A percentile compares a stretch with the other conserved stretches of the same genome.
These are phyloP conservation scores for Vigna angularis DNA, from an alignment of 306 rosid genomes.

Conservation along the genomic window DNA sequence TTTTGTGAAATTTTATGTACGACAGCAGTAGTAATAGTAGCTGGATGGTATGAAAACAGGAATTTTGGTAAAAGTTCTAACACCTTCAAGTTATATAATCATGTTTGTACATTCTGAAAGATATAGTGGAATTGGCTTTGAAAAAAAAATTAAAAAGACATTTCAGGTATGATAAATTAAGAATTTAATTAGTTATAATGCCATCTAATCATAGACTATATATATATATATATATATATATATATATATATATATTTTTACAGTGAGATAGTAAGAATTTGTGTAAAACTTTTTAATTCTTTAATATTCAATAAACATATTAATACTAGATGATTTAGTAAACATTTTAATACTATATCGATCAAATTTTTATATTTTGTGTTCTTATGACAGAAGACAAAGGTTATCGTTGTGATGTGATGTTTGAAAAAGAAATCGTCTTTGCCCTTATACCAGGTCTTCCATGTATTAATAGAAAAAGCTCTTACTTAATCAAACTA, in stretches of 20 bases:
- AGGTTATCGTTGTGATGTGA: neutral
- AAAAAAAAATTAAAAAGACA: neutral
- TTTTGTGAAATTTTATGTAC: neutral
- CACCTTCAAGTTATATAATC: too few relatives aligned
- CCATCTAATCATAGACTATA: neutral
- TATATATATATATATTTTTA: too few relatives aligned
- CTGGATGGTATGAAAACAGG: neutral
- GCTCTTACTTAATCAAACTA: neutral
- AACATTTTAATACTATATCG: too few relatives aligned
- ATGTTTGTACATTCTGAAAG: neutral
- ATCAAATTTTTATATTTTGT: neutral
- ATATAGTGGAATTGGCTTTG: neutral
- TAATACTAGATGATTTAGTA: too few relatives aligned
- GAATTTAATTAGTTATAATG: neutral
- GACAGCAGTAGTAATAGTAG: too few relatives aligned
- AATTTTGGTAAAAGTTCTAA: neutral
- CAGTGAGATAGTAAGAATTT: too few relatives aligned
- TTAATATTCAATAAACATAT: too few relatives aligned
- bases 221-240: too few relatives aligned
- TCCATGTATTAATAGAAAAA: neutral
- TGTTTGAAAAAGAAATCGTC: neutral
- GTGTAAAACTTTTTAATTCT: too few relatives aligned
- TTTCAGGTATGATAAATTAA: neutral
- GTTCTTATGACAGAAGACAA: neutral
- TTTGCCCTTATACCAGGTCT: neutral